These are phyloP conservation scores for Taiozyma sp. DNA, from an alignment of 1,139 yeast genomes.

Conservation along the genomic window DNA sequence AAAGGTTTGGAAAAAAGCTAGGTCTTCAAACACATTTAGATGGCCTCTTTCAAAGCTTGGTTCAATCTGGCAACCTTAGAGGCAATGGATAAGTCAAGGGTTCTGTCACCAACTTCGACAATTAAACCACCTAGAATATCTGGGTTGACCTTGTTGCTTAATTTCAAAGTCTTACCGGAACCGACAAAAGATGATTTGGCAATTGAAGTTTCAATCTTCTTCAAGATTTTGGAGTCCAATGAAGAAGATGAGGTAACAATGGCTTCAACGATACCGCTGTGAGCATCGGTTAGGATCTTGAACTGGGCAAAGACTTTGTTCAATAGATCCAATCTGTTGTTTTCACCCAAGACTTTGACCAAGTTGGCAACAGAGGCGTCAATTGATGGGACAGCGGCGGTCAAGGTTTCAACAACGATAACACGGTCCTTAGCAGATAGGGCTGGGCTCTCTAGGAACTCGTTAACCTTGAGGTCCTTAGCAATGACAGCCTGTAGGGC, in stretches of 20 bases:
- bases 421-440: slow-evolving; percentile 71
- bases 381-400: slow-evolving; percentile 43
- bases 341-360: slow-evolving; percentile 81
- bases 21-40: slow-evolving; percentile 35
- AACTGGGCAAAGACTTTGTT: slow-evolving; percentile 65
- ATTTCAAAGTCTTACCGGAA: slow-evolving; percentile 76
- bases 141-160: slow-evolving; percentile 78
- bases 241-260: slow-evolving; percentile 85
- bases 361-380: slow-evolving; percentile 79
- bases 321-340: slow-evolving; percentile 83
- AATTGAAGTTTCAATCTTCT: slow-evolving; percentile 76
- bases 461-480: slow-evolving; percentile 57
- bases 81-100: slow-evolving; percentile 88
- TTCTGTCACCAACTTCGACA: slow-evolving; percentile 95
- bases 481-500: slow-evolving; percentile 51
- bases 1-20: background rate
- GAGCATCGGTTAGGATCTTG: slow-evolving; percentile 75
- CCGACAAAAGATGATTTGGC: slow-evolving; percentile 79
- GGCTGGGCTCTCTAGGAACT: slow-evolving; percentile 76
- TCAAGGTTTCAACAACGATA: slow-evolving; percentile 56
- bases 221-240: slow-evolving; percentile 75
- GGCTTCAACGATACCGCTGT: slow-evolving; percentile 90
- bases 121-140: slow-evolving; percentile 94
- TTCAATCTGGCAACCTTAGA: slow-evolving; percentile 84
- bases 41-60: slow-evolving; percentile 79